Base-by-base conservation (phyloP, 805 yeast genomes). In the Pichia sporocuriosa region DNA sequence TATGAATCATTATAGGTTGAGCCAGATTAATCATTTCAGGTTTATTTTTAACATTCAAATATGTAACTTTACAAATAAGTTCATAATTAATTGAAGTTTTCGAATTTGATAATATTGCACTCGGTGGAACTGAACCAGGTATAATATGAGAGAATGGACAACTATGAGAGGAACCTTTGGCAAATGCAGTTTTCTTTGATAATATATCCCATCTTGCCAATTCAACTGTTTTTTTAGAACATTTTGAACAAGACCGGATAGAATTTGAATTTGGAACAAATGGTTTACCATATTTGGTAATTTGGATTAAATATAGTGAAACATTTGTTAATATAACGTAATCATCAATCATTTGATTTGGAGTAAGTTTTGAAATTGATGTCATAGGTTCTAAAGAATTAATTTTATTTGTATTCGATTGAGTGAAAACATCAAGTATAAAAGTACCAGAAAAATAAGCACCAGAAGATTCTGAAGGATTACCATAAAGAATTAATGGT, bases 121-220 rank as follows among this genome's bases (percentile, higher is more conserved):
- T 75, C 1, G 95, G 86, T 0, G 97, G 96, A 24, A 88, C 61
- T 20, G 83, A 69, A 0, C 99, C 98, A 0, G 96, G 95, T 8
- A 93, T 58, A 31, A 93, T 65, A 58, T 87, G 88, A 17, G 95
- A 82, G 57, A 93, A 90, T 2, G 98, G 99, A 59, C 85, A 93
- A 1, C 84, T 87, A 54, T 93, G 96, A 15, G 72, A 67, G 1
- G 65, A 49, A 1, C 90, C 93, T 5, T 67, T 61, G 7, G 79
- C 67, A 47, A 87, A 75, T n/a, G 72, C 67, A 1, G 77, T 69
- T 0, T 76, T 67, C 24, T 70, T 68, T 4, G 75, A 66, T 43
- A 93, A 69, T 10, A 93, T 82, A 52, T 87, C 87, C 99, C 99
- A 93, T 40, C 80, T 67, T 23, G 95, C 94, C 51, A 93, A 66